Base-by-base conservation (phyloP, 1,284 basidiomycete genomes). In the Butyriboletus appendiculatus region DNA sequence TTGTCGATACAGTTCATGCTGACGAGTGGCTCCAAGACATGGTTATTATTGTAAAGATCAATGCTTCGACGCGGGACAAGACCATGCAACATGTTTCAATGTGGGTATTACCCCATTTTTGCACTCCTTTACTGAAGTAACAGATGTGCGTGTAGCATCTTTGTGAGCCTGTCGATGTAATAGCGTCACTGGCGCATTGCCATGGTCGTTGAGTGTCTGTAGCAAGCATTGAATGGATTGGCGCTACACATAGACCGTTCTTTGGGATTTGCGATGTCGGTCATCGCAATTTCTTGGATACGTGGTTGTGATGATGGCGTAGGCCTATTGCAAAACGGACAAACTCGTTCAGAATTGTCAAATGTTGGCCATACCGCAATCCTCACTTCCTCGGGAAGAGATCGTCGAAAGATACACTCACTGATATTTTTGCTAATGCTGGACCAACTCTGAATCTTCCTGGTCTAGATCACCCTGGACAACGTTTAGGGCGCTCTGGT, bases 1-100 rank as follows among this genome's bases (percentile, higher is more conserved):
- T 6, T 30, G 18, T 35, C 15, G 15, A 30, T 28, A n/a, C 0
- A 2, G 20, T 10, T 20, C 20, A 16, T 20, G 10, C n/a, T 50
- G 41, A 58, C 14, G 8, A 39, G 14, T 32, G 24, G 12, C 8
- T 41, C 5, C 12, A 5, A 61, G 59, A 35, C 51, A 59, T n/a
- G 59, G 56, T 16, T 61, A 49, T 32, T 46, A 32, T 10, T 60
- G 59, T 30, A 55, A 50, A 32, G 50, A 55, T 16, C 59, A 59
- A 30, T 37, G 56, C 22, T 60, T 30, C 8, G 40, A 61, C 4
- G 1, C 22, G 24, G 59, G 59, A 18, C 46, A 50, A 9, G 33
- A 52, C 39, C 60, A 59, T 3, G 59, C 59, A 16, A 55, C 15
- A 24, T 47, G 28, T 24, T 59, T 60, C 40, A 62, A 52, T 12